These are phyloP conservation scores for Fomes fomentarius DNA, from an alignment of 1,284 basidiomycete species.

Conservation along the genomic window DNA sequence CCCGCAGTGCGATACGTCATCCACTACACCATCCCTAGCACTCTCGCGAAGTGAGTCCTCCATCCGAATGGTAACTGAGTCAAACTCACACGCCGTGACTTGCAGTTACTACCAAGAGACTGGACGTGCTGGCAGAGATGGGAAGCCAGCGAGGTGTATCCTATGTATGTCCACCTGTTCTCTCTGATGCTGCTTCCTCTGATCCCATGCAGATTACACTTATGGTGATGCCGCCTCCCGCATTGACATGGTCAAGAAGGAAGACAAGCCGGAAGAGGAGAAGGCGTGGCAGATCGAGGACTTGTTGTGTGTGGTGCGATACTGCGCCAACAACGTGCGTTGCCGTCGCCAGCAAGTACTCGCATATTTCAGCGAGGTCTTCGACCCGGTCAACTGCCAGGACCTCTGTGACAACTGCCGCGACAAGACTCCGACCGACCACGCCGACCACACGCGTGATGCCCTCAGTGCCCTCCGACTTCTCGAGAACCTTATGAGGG, in stretches of 20 bases:
- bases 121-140: conserved; percentile 84
- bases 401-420: conserved; percentile 79
- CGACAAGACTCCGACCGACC: conserved; percentile 40
- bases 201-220: conserved; percentile 50
- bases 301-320: conserved; percentile 66
- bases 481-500: conserved; percentile 33
- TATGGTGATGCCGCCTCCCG: conserved; percentile 54
- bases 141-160: conserved; percentile 63
- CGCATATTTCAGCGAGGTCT: conserved; percentile 60
- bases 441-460: conserved; percentile 44
- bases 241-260: conserved; percentile 55
- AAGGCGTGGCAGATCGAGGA: conserved; percentile 57
- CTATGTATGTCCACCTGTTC: conserved; percentile 45
- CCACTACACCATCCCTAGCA: conserved; percentile 72
- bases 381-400: conserved; percentile 53
- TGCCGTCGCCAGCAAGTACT: conserved; percentile 89
- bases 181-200: neutral
- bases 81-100: conserved; percentile 4
- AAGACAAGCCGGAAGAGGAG: conserved; percentile 49
- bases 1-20: conserved; percentile 74
- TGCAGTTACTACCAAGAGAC: conserved; percentile 82
- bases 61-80: too few relatives aligned
- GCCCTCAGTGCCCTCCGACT: conserved; percentile 59
- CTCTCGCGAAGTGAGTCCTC: conserved; percentile 60
- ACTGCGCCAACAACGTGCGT: conserved; percentile 81